Conservation (phyloP, 2,329 filamentous ascomycete genomes). For the Trichoderma semiorbis region DNA sequence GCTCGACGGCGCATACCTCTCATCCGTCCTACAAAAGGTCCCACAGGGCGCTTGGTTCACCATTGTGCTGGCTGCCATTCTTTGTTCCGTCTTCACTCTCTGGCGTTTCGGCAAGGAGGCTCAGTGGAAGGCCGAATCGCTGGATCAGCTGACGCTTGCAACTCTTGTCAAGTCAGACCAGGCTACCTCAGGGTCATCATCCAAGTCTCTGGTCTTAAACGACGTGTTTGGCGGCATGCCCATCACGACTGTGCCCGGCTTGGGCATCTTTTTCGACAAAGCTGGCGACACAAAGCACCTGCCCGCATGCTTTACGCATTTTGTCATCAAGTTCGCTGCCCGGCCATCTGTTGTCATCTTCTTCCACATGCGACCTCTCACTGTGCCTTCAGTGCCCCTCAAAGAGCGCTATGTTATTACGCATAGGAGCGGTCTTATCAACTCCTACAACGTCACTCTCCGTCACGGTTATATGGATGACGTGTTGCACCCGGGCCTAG, state of each 20-base stretch:
- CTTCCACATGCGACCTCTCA: slow-evolving; percentile 66
- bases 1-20: slow-evolving; percentile 67
- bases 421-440: slow-evolving; percentile 46
- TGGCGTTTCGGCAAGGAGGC: slow-evolving; percentile 78
- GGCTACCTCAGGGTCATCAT: slow-evolving; percentile 18
- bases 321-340: slow-evolving; percentile 66
- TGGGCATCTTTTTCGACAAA: slow-evolving; percentile 78
- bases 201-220: slow-evolving; percentile 25
- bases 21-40: slow-evolving; percentile 67
- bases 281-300: slow-evolving; percentile 54
- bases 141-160: slow-evolving; percentile 49
- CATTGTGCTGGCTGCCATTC: slow-evolving; percentile 57
- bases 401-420: slow-evolving; percentile 47
- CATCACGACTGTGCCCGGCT: slow-evolving; percentile 50
- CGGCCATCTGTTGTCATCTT: slow-evolving; percentile 68
- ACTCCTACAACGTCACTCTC: slow-evolving; percentile 66
- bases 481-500: slow-evolving; percentile 63
- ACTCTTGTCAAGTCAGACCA: background rate
- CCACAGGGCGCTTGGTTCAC: slow-evolving; percentile 79
- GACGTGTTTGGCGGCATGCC: slow-evolving; percentile 41
- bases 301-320: slow-evolving; percentile 68
- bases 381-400: slow-evolving; percentile 52
- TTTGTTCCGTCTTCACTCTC: slow-evolving; percentile 64
- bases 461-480: slow-evolving; percentile 73
- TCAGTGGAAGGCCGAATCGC: slow-evolving; percentile 68